These are phyloP conservation scores for Collybia sordida DNA, from an alignment of 768 basidiomycete genomes.

Conservation along the genomic window DNA sequence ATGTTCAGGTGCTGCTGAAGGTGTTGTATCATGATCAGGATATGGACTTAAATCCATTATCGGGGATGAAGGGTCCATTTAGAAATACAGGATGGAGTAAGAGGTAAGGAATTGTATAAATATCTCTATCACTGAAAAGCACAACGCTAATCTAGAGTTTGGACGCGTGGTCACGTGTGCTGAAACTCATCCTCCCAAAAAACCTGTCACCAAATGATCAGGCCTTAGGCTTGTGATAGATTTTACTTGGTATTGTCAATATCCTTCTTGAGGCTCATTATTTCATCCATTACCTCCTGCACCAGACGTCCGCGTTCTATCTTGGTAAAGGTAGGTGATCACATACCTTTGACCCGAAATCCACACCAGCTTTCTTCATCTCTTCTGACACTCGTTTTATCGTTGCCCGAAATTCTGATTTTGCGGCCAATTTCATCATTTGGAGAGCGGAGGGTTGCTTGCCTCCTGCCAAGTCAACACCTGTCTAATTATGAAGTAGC, in stretches of 20 bases:
- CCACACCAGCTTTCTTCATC: conserved; percentile 59
- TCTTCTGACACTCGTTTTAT: conserved; percentile 46
- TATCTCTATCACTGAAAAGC: too few relatives aligned
- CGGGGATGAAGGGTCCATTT: conserved; percentile 14
- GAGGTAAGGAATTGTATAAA: too few relatives aligned
- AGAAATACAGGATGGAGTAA: neutral
- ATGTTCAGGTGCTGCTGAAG: conserved; percentile 27
- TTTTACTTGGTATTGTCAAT: neutral
- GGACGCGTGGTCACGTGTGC: neutral
- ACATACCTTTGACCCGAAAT: conserved; percentile 35
- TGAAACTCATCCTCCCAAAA: neutral
- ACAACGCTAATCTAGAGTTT: neutral
- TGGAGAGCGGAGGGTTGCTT: conserved; percentile 47
- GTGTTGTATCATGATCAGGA: neutral
- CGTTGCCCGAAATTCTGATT: conserved; percentile 50
- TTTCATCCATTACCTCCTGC: conserved; percentile 49
- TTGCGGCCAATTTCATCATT: conserved; percentile 54
- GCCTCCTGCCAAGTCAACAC: conserved; percentile 44
- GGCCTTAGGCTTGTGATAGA: neutral
- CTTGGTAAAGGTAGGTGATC: too few relatives aligned
- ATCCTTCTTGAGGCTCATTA: conserved; percentile 29
- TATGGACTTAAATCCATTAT: neutral
- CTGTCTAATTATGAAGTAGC: conserved; percentile 27
- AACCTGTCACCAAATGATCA: neutral
- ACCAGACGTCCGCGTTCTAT: neutral